A percentile compares a stretch with the other conserved stretches of the same genome.
These are phyloP conservation scores for Senna tora DNA, from an alignment of 306 rosid genomes.

Conservation along the genomic window DNA sequence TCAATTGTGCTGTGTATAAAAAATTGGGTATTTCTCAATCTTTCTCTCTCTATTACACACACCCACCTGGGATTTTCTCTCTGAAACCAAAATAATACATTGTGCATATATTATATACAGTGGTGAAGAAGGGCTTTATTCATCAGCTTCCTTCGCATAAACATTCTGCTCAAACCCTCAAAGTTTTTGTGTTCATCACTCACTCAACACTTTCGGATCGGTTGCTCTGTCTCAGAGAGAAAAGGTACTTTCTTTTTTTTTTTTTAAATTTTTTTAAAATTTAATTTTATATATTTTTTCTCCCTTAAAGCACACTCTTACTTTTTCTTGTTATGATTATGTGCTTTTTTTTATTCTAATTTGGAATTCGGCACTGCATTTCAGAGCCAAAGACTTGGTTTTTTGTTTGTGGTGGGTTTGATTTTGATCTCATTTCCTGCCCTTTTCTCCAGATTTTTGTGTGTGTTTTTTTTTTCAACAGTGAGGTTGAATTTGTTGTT, in stretches of 20 bases:
- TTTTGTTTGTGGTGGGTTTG: constrained; percentile 28
- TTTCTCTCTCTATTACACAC: not conserved
- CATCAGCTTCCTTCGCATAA: not conserved
- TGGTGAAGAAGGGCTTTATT: constrained; percentile 8
- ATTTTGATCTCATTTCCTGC: constrained; percentile 18
- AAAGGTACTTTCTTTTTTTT: constrained; percentile 7
- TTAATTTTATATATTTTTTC: too few relatives aligned
- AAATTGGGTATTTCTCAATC: not conserved
- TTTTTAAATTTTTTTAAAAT: not conserved
- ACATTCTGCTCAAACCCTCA: not conserved
- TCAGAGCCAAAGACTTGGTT: constrained; percentile 15
- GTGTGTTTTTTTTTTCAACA: not conserved
- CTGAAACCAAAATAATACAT: constrained; percentile 23
- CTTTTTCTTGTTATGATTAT: not conserved
- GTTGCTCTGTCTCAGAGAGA: constrained; percentile 4
- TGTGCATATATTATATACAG: not conserved
- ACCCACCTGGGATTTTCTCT: constrained; percentile 28
- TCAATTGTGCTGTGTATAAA: not conserved
- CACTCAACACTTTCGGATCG: constrained; percentile 34
- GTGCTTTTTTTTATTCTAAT: not conserved
- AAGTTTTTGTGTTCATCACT: constrained; percentile 20
- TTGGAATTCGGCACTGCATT: constrained; percentile 13
- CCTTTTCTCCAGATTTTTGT: constrained; percentile 9
- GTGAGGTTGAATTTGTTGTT: constrained; percentile 33
- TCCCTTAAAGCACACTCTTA: constrained; percentile 22